Evolutionary conservation across 1,284 basidiomycete species (phyloP), one percentile per base, ranked within the genome.

Genomic region (Pulveroboletus sp.): DNA sequence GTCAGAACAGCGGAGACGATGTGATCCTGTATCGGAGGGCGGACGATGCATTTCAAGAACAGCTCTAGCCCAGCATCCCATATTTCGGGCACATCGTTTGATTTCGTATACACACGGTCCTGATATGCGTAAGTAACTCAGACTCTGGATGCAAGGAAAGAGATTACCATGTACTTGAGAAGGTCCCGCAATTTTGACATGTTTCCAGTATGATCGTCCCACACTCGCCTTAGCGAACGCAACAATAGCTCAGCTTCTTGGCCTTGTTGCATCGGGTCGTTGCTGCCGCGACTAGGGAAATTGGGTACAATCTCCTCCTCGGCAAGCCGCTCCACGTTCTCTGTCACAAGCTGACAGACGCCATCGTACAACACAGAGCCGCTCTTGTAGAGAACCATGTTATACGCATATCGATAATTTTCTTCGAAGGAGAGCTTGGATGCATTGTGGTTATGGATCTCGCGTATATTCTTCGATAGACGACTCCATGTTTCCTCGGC

Each of bases 381-480:
- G 58, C 89, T 84, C 73, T 91, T 94, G 71, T 89, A 84, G 14
- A 96, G 81, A 5, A 96, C 94, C 83, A 98, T 88, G 72, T 95
- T 96, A 75, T 97, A 97, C 22, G 89, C 94, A 71, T 92, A 94
- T 43, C 95, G 84, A 71, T 97, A 95, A 68, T 96, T 95, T 76
- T 98, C 96, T 74, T 99, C 97, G 69, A 96, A 99, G 17, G 94
- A 97, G 29, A 99, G 85, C 68, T 88, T 90, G 54, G 87, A 87
- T 9, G 94, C 94, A 74, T 97, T 93, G 76, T 97, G 94, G 65
- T 94, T 91, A 73, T 97, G 94, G 56, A 99, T 99, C 78, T 98
- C 93, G 56, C 86, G 83, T 65, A 99, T 96, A 63, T 98, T 98
- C 54, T 80, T 78, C 20, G 89, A 81, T 17, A 97, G 78, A 62